Base-by-base conservation (phyloP, 805 yeast species). In the Hemisphaericaspora nanyangensis region DNA sequence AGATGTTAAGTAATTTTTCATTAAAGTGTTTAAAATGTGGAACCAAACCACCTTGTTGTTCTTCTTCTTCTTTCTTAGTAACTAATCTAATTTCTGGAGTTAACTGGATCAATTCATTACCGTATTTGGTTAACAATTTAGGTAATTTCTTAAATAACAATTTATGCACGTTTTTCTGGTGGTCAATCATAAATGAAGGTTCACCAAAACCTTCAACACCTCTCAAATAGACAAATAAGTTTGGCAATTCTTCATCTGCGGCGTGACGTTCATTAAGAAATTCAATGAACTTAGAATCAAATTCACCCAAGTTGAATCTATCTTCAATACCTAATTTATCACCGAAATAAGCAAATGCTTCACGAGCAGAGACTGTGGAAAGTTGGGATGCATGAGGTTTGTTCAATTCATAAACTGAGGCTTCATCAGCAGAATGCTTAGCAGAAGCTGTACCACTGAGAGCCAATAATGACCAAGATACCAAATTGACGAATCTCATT, bases 301-400 rank as follows among this genome's bases (percentile, higher is more conserved):
- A 7, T 16, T 29, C 48, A 17, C 63, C 64, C 29, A 72, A 41
- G 24, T 55, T 49, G 45, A 63, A 66, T 42, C 55, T 54, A 17
- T 60, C 62, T 17, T 71, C 61, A 17, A 68, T 60, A 17, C 63
- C 74, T 37, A 71, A 61, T 40, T 61, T 65, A 46, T 73, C 77
- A 28, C 76, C 71, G 44, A 75, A 62, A 48, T 68, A 71, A 39
- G 65, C 51, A 24, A 63, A 52, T 2, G 76, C 69, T 35, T 66
- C 68, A 11, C 31, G 31, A 18, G 12, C 29, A 24, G 19, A 5
- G 8, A 24, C 13, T 2, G 25, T 24, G 6, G 24, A 8, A 13
- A 27, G 18, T 12, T 37, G 15, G 6, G 15, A 7, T 11, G 26
- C 17, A 16, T 28, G 34, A n/a, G n/a, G 11, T 12, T n/a, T 20